Evolutionary conservation across 1,284 basidiomycete genomes (phyloP).

Genomic region (Sanghuangporus baumii): DNA sequence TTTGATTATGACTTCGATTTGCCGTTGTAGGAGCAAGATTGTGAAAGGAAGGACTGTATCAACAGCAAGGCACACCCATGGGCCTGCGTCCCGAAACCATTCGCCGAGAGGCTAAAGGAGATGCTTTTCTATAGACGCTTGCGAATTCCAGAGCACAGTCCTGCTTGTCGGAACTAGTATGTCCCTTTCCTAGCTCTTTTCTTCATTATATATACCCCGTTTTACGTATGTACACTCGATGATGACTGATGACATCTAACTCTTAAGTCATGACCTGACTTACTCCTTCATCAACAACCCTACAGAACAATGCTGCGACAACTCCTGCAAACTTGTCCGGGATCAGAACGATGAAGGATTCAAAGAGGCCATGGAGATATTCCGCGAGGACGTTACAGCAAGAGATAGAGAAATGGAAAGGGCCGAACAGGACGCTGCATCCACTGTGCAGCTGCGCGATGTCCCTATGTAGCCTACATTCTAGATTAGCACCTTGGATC

Average conservation of each 20-base stretch:
- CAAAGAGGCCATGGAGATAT: neutral
- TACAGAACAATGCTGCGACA: neutral
- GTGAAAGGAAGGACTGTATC: slow-evolving; percentile 2
- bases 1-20: neutral
- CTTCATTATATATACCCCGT: neutral
- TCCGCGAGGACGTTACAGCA: neutral
- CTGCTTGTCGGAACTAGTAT: neutral
- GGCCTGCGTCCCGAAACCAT: neutral
- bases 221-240: neutral
- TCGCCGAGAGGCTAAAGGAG: neutral
- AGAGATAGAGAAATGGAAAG: neutral
- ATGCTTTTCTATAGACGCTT: neutral
- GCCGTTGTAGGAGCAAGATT: neutral
- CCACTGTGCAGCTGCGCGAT: neutral
- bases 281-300: neutral
- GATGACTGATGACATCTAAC: neutral
- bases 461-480: neutral
- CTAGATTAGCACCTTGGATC: neutral
- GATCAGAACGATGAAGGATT: neutral
- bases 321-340: neutral
- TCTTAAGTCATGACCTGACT: neutral
- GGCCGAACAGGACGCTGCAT: neutral
- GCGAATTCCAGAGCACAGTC: neutral
- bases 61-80: neutral
- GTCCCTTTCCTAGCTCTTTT: neutral